Evolutionary conservation across 2,329 filamentous ascomycete species (phyloP), one percentile per base, ranked within the genome.

Genomic region (Grosmannia huntii): DNA sequence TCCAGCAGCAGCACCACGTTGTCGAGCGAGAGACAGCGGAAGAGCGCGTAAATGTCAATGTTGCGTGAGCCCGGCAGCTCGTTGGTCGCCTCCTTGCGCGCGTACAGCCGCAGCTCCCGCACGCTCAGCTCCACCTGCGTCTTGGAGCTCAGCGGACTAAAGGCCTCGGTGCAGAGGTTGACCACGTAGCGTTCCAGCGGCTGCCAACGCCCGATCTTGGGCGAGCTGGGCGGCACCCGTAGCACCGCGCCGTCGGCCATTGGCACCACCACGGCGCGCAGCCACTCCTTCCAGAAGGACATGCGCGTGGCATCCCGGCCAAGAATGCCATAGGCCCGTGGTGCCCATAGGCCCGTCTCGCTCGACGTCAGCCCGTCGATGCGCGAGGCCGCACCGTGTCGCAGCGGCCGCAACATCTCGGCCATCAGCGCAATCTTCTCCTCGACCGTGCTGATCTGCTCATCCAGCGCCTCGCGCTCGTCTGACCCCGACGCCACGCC

Each of bases 401-500:
- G 82, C 64, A 99, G 83, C 19, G 94, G 94, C 60, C 92, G 83
- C 63, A 99, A 75, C 73, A 99, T 86, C 71, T 99, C 94, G 1
- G 92, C 90, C 94, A 99, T 99, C 57, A 99, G 77, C 36, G 84
- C 83, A 65, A 99, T 99, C 73, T 96, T 97, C 74, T 99, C 94
- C 72, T 99, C 94, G 10, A 96, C 91, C 0, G 88, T 81, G 67
- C 91, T 95, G 69, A 99, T 99, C 67, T 96, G 85, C 59, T 97
- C 94, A 68, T 97, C 94, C 28, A 99, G 76, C 38, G 79, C 76
- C 65, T 99, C 94, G 65, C 94, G 83, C 57, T 85, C 90, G 5
- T 82, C 74, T 0, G 90, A 91, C 1, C 90, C 92, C 9, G 90
- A 95, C 2, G 85, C 81, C 2, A 90, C 82, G 0, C 82, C 84